Conservation (phyloP, 257 asterid species). For the Gentiana straminea region DNA sequence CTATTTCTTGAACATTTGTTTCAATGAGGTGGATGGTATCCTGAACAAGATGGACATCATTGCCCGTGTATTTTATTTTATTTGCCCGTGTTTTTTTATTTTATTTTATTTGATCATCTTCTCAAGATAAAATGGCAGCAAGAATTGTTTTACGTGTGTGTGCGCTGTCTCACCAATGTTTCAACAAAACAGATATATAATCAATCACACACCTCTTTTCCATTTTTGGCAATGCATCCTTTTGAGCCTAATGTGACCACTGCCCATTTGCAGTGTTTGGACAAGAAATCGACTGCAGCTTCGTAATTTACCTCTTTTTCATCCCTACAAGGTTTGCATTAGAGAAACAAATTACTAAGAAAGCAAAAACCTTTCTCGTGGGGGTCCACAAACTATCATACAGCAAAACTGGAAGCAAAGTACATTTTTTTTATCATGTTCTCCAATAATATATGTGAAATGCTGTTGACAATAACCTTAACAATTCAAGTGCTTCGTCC, state of each 20-base stretch:
- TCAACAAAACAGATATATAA: neutral
- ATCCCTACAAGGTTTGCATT: conserved; percentile 28
- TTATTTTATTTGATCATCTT: too few relatives aligned
- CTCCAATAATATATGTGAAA: conserved; percentile 5
- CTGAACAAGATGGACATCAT: too few relatives aligned
- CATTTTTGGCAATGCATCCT: conserved; percentile 85
- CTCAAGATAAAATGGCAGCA: neutral
- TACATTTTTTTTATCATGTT: neutral
- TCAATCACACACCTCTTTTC: conserved; percentile 49
- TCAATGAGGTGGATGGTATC: too few relatives aligned
- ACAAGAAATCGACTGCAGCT: conserved; percentile 64
- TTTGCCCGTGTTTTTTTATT: too few relatives aligned
- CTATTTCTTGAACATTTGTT: too few relatives aligned
- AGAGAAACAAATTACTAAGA: conserved; percentile 3
- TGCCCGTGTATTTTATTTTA: too few relatives aligned
- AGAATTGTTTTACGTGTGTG: neutral
- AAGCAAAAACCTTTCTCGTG: neutral
- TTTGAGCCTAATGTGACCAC: conserved; percentile 81
- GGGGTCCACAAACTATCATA: conserved; percentile 2
- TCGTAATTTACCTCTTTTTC: conserved; percentile 47
- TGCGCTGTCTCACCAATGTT: neutral
- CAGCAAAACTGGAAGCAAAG: neutral
- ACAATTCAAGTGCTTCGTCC: conserved; percentile 85
- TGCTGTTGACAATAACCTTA: conserved; percentile 40
- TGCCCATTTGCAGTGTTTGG: conserved; percentile 81